Percentiles rank a stretch among this genome's conserved stretches.
phyloP scores from a whole-genome alignment of 1,284 basidiomycete genomes.

The Serendipita sp. region DNA sequence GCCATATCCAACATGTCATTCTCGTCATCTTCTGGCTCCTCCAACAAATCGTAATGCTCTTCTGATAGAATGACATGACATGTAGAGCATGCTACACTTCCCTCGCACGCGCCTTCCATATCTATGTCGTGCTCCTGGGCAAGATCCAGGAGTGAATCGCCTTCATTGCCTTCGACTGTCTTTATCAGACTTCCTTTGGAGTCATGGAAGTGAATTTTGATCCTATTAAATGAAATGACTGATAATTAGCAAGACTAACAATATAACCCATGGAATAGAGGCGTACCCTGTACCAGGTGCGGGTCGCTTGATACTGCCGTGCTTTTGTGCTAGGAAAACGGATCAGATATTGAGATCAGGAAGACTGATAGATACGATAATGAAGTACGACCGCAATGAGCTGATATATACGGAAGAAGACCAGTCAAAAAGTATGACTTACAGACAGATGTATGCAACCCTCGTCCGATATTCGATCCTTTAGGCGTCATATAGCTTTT shows the following conservation, averaged over 20 bases:
- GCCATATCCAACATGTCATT: constrained; percentile 98
- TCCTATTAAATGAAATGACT: constrained; percentile 30
- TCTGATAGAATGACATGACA: constrained; percentile 87
- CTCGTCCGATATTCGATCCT: no score
- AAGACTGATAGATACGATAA: neutral
- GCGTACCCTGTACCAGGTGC: constrained; percentile 52
- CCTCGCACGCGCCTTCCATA: constrained; percentile 96
- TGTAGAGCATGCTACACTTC: constrained; percentile 93
- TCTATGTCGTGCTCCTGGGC: constrained; percentile 96
- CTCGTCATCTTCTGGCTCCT: constrained; percentile 93
- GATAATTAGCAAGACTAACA: neutral
- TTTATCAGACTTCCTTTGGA: constrained; percentile 71
- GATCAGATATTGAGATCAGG: neutral
- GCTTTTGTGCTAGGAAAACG: constrained; percentile 16
- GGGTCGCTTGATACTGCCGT: constrained; percentile 40
- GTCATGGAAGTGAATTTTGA: constrained; percentile 83
- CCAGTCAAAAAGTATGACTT: no score
- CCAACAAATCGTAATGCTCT: constrained; percentile 70
- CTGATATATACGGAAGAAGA: no score
- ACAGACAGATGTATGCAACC: no score
- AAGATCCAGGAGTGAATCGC: constrained; percentile 81
- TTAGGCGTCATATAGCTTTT: no score
- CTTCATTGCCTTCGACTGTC: constrained; percentile 85
- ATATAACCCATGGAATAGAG: constrained; percentile 6
- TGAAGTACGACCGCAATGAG: no score